These are phyloP conservation scores for Spathaspora sp. DNA, from an alignment of 805 yeast genomes.

Conservation along the genomic window DNA sequence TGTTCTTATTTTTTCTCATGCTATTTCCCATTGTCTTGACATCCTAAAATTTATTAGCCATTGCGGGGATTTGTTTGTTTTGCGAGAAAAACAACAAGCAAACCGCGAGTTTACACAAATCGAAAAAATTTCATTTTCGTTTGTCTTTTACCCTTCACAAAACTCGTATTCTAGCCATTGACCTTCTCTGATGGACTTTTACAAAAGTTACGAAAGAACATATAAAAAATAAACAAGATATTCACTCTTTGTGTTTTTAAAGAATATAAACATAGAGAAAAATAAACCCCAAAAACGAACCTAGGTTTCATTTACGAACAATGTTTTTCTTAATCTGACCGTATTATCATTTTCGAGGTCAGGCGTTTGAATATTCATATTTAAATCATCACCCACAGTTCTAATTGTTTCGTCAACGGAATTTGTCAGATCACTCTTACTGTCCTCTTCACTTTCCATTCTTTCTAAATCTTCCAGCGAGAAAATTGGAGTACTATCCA, in stretches of 20 bases:
- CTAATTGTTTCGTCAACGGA: neutral
- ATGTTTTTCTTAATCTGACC: neutral
- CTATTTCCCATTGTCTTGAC: neutral
- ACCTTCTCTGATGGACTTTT: no score
- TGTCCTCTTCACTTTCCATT: neutral
- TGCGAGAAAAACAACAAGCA: neutral
- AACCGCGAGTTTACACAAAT: neutral
- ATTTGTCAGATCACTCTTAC: conserved; percentile 1
- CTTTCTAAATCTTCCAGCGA: conserved; percentile 9
- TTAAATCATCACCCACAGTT: neutral
- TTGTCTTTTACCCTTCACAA: no score
- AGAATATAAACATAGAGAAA: neutral
- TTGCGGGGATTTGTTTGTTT: neutral
- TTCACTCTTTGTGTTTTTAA: neutral
- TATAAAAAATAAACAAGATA: no score
- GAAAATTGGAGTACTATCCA: conserved; percentile 28
- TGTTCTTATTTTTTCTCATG: neutral
- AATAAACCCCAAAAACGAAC: neutral
- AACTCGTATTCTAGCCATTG: no score
- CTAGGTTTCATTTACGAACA: neutral
- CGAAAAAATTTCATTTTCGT: no score
- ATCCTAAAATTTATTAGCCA: neutral
- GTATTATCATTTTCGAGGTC: neutral
- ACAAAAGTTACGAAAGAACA: no score
- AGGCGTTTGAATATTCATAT: neutral